These are phyloP conservation scores for Coffea eugenioides DNA, from an alignment of 257 asterid genomes.

Conservation along the genomic window DNA sequence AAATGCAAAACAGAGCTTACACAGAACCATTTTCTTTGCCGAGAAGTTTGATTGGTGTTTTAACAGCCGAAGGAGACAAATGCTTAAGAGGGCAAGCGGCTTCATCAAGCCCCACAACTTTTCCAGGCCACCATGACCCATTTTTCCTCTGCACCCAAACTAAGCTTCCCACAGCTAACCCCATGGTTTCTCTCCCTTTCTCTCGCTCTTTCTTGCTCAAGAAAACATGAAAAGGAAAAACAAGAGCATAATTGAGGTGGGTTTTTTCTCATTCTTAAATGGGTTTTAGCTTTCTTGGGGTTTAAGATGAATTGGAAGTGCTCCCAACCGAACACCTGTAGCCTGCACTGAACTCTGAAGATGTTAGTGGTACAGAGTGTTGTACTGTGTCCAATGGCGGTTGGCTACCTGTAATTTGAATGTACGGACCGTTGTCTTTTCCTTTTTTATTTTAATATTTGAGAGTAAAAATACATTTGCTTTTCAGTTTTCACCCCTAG, in stretches of 20 bases:
- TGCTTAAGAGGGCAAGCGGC: neutral
- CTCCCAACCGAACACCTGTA: neutral
- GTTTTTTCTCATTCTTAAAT: neutral
- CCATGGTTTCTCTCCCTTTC: slow-evolving; percentile 7
- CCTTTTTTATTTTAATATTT: neutral
- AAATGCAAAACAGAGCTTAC: slow-evolving; percentile 20
- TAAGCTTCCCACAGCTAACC: slow-evolving; percentile 23
- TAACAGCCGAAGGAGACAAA: slow-evolving; percentile 11
- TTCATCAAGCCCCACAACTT: slow-evolving; percentile 18
- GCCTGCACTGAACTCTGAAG: neutral
- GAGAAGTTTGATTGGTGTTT: slow-evolving; percentile 32
- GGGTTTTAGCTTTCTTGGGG: slow-evolving; percentile 10
- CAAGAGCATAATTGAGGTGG: neutral
- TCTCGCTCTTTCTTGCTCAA: neutral
- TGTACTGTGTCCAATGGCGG: slow-evolving; percentile 46
- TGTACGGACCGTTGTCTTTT: slow-evolving; percentile 39
- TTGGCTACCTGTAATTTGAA: slow-evolving; percentile 41
- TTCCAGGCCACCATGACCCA: slow-evolving; percentile 35
- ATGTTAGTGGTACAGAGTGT: neutral
- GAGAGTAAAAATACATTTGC: too few species aligned
- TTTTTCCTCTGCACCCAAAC: slow-evolving; percentile 35
- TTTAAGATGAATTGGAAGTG: neutral
- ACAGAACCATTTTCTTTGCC: slow-evolving; percentile 28
- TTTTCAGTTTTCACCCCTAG: too few species aligned
- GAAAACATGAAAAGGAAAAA: neutral